Evolutionary conservation across 768 basidiomycete species (phyloP), one percentile per base, ranked within the genome.

Genomic region (Amanita fuliginea): DNA sequence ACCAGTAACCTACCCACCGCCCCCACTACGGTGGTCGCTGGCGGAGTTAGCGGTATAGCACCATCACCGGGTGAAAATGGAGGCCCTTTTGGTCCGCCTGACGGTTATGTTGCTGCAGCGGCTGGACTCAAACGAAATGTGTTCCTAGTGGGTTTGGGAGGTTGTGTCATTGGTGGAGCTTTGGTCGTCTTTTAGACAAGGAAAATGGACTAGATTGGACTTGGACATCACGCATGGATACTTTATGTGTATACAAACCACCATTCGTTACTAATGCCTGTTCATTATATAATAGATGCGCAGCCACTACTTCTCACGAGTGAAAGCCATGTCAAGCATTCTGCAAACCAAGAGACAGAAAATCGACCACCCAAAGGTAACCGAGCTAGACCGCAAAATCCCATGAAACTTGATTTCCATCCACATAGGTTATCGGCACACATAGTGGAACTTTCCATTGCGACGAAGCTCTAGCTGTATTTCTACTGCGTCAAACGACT

Each of bases 391-490:
- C 21, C 26, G 24, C 44, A 18, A n/a, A 43, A 19, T 26, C 21
- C 8, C 36, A 22, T 42, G 47, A 16, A 30, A 21, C 9, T 22
- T 50, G 39, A 42, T 53, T 49, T 42, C n/a, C 24, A 37, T 9
- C 28, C 3, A 24, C 53, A 11, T 53, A 91, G 87, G 66, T 80
- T 35, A 95, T 97, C 59, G 93, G 93, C 30, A 96, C 94, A 1
- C 93, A 97, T 65, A 90, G 86, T 51, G 94, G 94, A 14, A 91
- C 91, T 0, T 97, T 97, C 63, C 94, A 99, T 59, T 94, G 91
- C 64, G 95, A 99, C 58, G 95, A 99, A 68, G 92, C 93, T 0
- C 76, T 98, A 28, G 96, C 95, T 0, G 87, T 95, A 14, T 93
- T 84, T 64, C 74, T 99, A 54, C 73, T 99, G 26, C 81, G 81